Conservation (phyloP, 306 rosid genomes). For the Nissolia schottii region DNA sequence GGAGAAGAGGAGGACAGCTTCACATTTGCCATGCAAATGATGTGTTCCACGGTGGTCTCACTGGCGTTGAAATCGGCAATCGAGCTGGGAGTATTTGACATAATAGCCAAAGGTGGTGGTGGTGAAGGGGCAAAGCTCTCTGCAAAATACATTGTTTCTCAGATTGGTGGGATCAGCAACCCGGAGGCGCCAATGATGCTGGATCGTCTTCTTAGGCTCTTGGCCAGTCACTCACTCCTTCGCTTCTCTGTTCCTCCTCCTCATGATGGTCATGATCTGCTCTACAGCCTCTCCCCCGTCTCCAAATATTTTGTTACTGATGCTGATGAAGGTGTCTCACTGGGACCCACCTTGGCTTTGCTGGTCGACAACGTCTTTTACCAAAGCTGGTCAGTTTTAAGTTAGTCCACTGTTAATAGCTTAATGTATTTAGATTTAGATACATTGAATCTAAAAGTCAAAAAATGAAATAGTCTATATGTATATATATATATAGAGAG, state of each 20-base stretch:
- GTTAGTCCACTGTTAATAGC: no score
- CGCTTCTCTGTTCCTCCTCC: conserved; percentile 2
- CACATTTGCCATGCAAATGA: conserved; percentile 22
- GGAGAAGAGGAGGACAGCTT: conserved; percentile 17
- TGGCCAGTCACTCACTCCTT: conserved; percentile 44
- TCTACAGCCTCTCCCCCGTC: conserved; percentile 29
- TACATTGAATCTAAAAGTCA: no score
- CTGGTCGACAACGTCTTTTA: conserved; percentile 36
- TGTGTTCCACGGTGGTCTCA: conserved; percentile 8
- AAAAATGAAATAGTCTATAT: no score
- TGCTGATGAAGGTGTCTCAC: conserved; percentile 44
- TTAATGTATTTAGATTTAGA: no score
- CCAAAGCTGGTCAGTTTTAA: conserved; percentile 39
- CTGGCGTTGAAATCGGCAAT: conserved; percentile 36
- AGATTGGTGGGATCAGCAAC: conserved; percentile 37
- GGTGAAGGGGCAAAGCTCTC: conserved; percentile 42
- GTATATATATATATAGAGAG: no score
- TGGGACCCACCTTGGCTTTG: conserved; percentile 19
- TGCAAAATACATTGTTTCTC: conserved; percentile 28
- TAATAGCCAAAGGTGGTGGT: conserved; percentile 40
- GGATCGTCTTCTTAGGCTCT: conserved; percentile 50
- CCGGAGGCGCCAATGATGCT: conserved; percentile 43
- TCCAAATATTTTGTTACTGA: conserved; percentile 29
- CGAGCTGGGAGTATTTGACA: conserved; percentile 46
- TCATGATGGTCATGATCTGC: neutral